These are phyloP conservation scores for Lactarius deliciosus DNA, from an alignment of 768 basidiomycete species.

Conservation along the genomic window DNA sequence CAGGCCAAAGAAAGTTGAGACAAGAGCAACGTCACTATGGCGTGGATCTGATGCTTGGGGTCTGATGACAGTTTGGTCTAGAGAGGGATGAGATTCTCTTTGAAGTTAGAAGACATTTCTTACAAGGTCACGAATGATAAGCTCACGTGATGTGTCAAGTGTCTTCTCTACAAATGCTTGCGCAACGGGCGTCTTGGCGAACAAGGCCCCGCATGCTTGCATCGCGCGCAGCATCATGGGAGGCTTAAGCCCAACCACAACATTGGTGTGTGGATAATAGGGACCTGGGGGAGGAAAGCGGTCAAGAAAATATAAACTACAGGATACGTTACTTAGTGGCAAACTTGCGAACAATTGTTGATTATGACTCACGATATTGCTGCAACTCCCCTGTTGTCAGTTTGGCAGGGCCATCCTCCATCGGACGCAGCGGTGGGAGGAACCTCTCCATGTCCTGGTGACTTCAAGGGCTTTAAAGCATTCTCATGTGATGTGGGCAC, in stretches of 20 bases:
- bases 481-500: no score
- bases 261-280: slow-evolving; percentile 55
- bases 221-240: slow-evolving; percentile 53
- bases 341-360: slow-evolving; percentile 12
- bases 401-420: slow-evolving; percentile 18
- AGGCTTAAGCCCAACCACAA: slow-evolving; percentile 51
- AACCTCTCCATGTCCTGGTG: slow-evolving; percentile 5
- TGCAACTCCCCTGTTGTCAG: slow-evolving; percentile 50
- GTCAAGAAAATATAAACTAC: slow-evolving; percentile 57
- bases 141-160: slow-evolving; percentile 45
- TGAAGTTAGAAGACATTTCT: slow-evolving; percentile 31
- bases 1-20: no score
- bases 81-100: neutral
- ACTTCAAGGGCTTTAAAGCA: no score
- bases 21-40: slow-evolving; percentile 49
- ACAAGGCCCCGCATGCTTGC: slow-evolving; percentile 63
- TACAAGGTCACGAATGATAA: slow-evolving; percentile 57
- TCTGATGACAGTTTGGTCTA: slow-evolving; percentile 32
- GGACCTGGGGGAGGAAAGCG: slow-evolving; percentile 52
- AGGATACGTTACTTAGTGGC: neutral
- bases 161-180: slow-evolving; percentile 49
- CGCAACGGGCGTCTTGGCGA: slow-evolving; percentile 50
- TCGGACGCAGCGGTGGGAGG: slow-evolving; percentile 2
- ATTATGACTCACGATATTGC: slow-evolving; percentile 51
- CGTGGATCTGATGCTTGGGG: slow-evolving; percentile 35